Percentiles rank a stretch among this genome's conserved stretches.
These are phyloP conservation scores for Teratosphaeria viscida DNA, from an alignment of 2,329 filamentous ascomycete species.

Conservation along the genomic window DNA sequence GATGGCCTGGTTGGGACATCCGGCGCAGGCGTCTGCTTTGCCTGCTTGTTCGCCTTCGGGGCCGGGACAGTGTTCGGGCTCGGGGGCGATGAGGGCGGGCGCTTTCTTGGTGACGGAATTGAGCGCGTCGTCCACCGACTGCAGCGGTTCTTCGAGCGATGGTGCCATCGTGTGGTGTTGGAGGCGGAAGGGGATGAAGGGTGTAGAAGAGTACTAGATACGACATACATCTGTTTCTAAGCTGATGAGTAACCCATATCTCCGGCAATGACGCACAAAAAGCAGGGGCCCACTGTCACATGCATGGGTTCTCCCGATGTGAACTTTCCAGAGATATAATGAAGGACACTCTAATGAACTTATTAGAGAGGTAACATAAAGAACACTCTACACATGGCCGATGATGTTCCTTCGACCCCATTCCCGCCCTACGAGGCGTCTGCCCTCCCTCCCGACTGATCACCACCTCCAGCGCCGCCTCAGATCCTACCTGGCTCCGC, in stretches of 20 bases:
- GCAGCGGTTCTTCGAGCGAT: conserved; percentile 59
- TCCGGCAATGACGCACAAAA: not conserved
- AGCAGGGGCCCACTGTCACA: not conserved
- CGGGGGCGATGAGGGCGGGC: conserved; percentile 81
- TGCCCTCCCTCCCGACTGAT: not conserved
- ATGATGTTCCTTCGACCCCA: conserved; percentile 1
- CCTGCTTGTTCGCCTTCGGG: conserved; percentile 64
- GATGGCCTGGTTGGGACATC: conserved; percentile 91
- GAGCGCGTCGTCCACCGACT: conserved; percentile 47
- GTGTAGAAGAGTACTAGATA: not conserved
- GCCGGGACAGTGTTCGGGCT: conserved; percentile 91
- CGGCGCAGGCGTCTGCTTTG: conserved; percentile 71
- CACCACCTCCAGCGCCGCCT: not conserved
- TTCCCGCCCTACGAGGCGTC: not conserved
- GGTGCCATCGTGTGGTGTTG: conserved; percentile 54
- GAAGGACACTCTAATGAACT: not conserved
- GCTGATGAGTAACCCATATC: not conserved
- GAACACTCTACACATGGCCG: conserved; percentile 2
- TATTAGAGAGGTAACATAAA: not conserved
- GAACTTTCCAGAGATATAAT: not conserved
- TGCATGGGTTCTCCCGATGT: not conserved
- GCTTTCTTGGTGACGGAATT: conserved; percentile 65
- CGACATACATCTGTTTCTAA: not conserved
- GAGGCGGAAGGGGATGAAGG: not conserved
- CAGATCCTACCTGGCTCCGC: conserved; percentile 39